A percentile compares a stretch with the other conserved stretches of the same genome.
These are phyloP conservation scores for Fusarium mundagurra DNA, from an alignment of 2,329 filamentous ascomycete species.

Conservation along the genomic window DNA sequence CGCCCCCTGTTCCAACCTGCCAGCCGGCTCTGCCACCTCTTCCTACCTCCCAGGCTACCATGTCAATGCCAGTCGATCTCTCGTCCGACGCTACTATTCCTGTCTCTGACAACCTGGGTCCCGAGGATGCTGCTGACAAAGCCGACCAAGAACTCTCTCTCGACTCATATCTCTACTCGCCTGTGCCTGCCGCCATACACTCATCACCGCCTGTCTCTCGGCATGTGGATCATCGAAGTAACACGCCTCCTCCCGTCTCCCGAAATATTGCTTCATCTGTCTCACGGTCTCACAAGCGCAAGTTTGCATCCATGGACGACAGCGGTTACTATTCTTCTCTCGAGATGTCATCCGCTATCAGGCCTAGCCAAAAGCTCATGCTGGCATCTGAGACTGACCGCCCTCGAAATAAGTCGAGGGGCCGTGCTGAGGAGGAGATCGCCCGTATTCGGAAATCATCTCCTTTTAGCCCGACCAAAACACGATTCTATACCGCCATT, in stretches of 20 bases:
- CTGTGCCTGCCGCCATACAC: constrained; percentile 75
- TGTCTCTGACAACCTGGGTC: constrained; percentile 71
- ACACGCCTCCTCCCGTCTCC: constrained; percentile 79
- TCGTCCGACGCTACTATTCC: constrained; percentile 84
- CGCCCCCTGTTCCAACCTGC: constrained; percentile 53
- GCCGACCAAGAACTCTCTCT: constrained; percentile 51
- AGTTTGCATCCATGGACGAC: constrained; percentile 83
- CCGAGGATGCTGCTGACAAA: constrained; percentile 61
- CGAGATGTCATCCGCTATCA: constrained; percentile 82
- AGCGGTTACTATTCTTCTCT: constrained; percentile 97
- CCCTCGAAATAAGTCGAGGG: constrained; percentile 79
- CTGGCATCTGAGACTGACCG: constrained; percentile 83
- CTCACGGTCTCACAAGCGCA: constrained; percentile 76
- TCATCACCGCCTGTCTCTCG: constrained; percentile 88
- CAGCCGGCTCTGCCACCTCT: constrained; percentile 54
- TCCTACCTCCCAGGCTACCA: constrained; percentile 50
- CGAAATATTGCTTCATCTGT: constrained; percentile 71
- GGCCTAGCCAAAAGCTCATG: constrained; percentile 73
- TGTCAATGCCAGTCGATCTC: constrained; percentile 62
- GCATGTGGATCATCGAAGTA: constrained; percentile 67
- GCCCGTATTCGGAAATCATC: constrained; percentile 91
- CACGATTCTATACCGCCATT: constrained; percentile 62
- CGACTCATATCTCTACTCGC: constrained; percentile 72
- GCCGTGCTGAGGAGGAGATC: constrained; percentile 95
- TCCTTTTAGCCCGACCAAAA: constrained; percentile 88